Base-by-base conservation (phyloP, 1,284 basidiomycete species). In the Ganoderma meredithae region DNA sequence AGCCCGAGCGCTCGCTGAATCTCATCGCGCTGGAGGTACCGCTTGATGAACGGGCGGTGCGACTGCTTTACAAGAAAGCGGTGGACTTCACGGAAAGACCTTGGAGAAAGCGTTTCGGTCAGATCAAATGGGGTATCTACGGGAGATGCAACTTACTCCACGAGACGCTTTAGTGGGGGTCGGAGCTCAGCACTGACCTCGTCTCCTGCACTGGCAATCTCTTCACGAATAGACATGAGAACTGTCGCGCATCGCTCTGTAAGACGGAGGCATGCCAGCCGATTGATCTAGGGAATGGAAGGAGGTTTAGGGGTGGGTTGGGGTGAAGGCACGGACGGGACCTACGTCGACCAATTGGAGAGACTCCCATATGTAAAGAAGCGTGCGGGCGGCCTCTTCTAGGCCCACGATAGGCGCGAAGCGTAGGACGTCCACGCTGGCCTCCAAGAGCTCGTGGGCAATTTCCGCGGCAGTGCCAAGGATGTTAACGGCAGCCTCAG, bases 21-120 rank as follows among this genome's bases (percentile, higher is more conserved):
- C 72, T 95, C 91, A 47, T 93, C 90, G 44, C 92, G 85, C 76
- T 90, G 90, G 61, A 94, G 83, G 76, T 94, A 95, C 1, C 92
- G 85, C 79, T 93, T 94, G 70, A 95, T 78, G 81, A 94, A 95
- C 0, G 92, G 90, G 1, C 91, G 81, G 62, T 86, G 84, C 12
- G 84, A 82, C 70, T 92, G 88, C 70, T 87, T 89, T 67, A 84
- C 75, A 22, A 92, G 82, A 72, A 93, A 84, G 7, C 78, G 72
- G 60, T 83, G 81, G 2, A 93, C 86, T 59, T 82, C 63, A 3
- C 43, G 69, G 70, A 76, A 79, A 4, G 74, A 71, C n/a, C 75
- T 76, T 65, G 22, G 43, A 25, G 22, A 22, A 8, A 31, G 6
- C 31, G 43, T 6, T 22, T 62, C 43, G 68, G 53, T 33, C n/a